phyloP scores from a whole-genome alignment of 176 grass and related monocot genomes.

The Thinopyrum elongatum region DNA sequence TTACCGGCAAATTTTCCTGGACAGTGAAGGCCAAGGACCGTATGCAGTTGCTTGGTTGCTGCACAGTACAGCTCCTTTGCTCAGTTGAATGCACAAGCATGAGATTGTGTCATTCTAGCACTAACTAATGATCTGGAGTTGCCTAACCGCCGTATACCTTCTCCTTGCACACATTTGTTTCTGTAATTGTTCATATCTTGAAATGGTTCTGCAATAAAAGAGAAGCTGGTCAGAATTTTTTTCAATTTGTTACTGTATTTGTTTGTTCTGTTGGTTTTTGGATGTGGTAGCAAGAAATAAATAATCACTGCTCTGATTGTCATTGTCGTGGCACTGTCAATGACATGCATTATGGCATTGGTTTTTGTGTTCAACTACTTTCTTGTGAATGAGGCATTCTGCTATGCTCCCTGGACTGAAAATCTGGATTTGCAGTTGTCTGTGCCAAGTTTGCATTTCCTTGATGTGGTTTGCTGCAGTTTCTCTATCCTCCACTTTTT shows the following conservation, averaged over 20 bases:
- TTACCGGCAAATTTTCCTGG: not conserved
- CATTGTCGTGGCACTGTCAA: not conserved
- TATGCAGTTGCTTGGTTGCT: not conserved
- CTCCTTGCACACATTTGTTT: not conserved
- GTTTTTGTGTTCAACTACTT: too few relatives aligned
- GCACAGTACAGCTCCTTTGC: not conserved
- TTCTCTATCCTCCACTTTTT: not conserved
- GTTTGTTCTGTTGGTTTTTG: not conserved
- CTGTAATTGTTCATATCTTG: constrained; percentile 21
- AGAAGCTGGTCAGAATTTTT: not conserved
- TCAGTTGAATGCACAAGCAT: not conserved
- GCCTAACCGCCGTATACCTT: not conserved
- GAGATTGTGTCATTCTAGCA: constrained; percentile 8
- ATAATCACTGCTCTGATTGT: not conserved
- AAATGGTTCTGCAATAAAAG: not conserved
- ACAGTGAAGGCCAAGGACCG: not conserved
- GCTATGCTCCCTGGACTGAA: too few relatives aligned
- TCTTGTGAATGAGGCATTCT: too few relatives aligned
- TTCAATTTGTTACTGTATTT: not conserved
- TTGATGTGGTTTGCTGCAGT: not conserved
- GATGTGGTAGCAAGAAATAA: not conserved
- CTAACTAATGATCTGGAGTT: not conserved
- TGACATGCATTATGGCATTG: not conserved
- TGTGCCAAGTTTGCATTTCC: not conserved
- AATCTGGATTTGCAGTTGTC: not conserved